Percentiles rank a stretch among this genome's conserved stretches.
phyloP scores from a whole-genome alignment of 805 yeast species.

The Schwanniomyces pseudopolymorphus region DNA sequence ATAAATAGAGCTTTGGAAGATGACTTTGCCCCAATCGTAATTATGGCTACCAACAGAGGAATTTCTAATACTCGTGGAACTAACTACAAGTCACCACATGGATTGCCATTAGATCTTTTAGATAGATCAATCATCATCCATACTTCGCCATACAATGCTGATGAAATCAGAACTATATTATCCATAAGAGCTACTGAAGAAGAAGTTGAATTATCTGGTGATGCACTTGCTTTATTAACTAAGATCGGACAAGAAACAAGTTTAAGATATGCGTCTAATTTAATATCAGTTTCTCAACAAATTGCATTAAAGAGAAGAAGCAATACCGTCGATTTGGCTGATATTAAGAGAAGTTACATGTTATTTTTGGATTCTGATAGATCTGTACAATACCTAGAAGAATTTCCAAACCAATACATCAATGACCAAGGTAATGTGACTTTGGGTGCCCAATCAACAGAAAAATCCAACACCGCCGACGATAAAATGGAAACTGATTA shows the following conservation, averaged over 20 bases:
- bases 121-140: slow-evolving; percentile 93
- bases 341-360: slow-evolving; percentile 82
- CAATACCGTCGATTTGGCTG: slow-evolving; percentile 67
- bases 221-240: slow-evolving; percentile 83
- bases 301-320: slow-evolving; percentile 81
- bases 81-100: slow-evolving; percentile 91
- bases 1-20: slow-evolving; percentile 95
- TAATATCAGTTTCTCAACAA: slow-evolving; percentile 87
- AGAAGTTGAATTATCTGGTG: slow-evolving; percentile 78
- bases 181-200: slow-evolving; percentile 92
- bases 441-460: slow-evolving; percentile 35
- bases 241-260: slow-evolving; percentile 89
- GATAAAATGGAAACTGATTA: slow-evolving; percentile 42
- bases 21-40: slow-evolving; percentile 93
- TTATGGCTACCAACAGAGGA: slow-evolving; percentile 98
- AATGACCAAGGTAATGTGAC: slow-evolving; percentile 76
- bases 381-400: slow-evolving; percentile 82
- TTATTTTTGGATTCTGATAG: slow-evolving; percentile 87
- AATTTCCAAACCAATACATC: slow-evolving; percentile 64
- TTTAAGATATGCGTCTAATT: slow-evolving; percentile 87
- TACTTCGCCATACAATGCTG: slow-evolving; percentile 72
- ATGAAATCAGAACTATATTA: slow-evolving; percentile 83
- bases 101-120: slow-evolving; percentile 91
- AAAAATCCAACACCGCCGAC: slow-evolving; percentile 9
- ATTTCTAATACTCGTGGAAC: slow-evolving; percentile 93